phyloP scores from a whole-genome alignment of 2,329 filamentous ascomycete genomes.

The Monilinia fructicola region DNA sequence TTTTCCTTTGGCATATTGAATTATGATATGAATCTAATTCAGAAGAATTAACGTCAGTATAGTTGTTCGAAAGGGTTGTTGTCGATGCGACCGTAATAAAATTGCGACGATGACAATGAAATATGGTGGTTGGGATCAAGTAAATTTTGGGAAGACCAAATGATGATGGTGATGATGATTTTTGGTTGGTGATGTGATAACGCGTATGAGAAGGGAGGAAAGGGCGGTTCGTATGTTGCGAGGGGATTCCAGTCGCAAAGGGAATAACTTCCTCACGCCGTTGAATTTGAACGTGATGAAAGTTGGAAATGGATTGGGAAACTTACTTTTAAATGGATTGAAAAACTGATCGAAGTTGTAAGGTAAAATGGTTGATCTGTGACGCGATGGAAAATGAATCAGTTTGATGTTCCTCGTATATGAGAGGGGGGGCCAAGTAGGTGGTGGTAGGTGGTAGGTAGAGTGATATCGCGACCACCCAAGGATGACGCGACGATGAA shows the following conservation, averaged over 20 bases:
- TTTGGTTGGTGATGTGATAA: neutral
- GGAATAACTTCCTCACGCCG: slow-evolving; percentile 28
- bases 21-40: slow-evolving; percentile 27
- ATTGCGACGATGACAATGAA: slow-evolving; percentile 22
- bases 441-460: no score
- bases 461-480: slow-evolving; percentile 10
- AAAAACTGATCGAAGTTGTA: slow-evolving; percentile 19
- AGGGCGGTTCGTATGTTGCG: slow-evolving; percentile 19
- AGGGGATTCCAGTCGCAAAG: slow-evolving; percentile 33
- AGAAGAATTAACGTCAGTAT: slow-evolving; percentile 31
- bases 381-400: slow-evolving; percentile 27
- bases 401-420: slow-evolving; percentile 15
- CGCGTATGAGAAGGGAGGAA: slow-evolving; percentile 19
- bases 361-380: slow-evolving; percentile 30
- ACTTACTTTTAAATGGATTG: slow-evolving; percentile 31
- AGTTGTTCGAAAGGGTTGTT: slow-evolving; percentile 13
- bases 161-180: neutral
- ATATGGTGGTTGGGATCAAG: slow-evolving; percentile 22
- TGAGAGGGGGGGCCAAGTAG: neutral
- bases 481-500: slow-evolving; percentile 18
- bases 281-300: slow-evolving; percentile 26
- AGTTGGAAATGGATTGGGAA: slow-evolving; percentile 20
- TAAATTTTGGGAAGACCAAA: neutral
- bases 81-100: slow-evolving; percentile 24
- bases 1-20: slow-evolving; percentile 68